A percentile compares a stretch with the other conserved stretches of the same genome.
Conservation (phyloP, 2,329 filamentous ascomycete genomes). For the Venturia effusa region DNA sequence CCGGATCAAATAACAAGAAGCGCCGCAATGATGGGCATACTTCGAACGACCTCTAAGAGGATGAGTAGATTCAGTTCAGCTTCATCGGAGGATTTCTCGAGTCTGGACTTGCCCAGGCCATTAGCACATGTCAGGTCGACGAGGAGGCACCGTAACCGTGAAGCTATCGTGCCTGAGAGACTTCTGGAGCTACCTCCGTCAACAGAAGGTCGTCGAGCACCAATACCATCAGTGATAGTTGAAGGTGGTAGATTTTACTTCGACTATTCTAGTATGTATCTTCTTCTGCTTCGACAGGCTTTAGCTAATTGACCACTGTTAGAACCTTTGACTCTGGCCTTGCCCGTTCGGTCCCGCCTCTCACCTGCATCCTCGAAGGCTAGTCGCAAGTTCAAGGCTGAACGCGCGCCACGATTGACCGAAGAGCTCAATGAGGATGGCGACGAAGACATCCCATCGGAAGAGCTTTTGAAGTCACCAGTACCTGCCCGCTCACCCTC, state of each 20-base stretch:
- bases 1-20: neutral
- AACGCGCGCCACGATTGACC: neutral
- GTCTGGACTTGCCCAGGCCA: neutral
- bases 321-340: neutral
- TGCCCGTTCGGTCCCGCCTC: neutral
- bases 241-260: neutral
- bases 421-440: neutral
- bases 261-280: slow-evolving; percentile 1
- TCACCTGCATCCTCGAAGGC: neutral
- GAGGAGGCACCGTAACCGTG: neutral
- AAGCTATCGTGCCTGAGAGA: neutral
- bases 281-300: neutral
- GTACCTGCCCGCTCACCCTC: neutral
- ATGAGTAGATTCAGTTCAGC: neutral
- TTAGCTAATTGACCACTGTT: neutral
- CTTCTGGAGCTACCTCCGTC: neutral
- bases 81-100: neutral
- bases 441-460: neutral
- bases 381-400: neutral
- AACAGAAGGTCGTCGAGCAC: neutral
- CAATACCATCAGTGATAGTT: neutral
- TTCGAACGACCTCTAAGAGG: neutral
- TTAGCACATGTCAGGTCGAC: neutral
- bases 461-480: neutral
- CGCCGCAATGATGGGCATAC: neutral